These are phyloP conservation scores for Monosporozyma unispora DNA, from an alignment of 805 yeast genomes.

Conservation along the genomic window DNA sequence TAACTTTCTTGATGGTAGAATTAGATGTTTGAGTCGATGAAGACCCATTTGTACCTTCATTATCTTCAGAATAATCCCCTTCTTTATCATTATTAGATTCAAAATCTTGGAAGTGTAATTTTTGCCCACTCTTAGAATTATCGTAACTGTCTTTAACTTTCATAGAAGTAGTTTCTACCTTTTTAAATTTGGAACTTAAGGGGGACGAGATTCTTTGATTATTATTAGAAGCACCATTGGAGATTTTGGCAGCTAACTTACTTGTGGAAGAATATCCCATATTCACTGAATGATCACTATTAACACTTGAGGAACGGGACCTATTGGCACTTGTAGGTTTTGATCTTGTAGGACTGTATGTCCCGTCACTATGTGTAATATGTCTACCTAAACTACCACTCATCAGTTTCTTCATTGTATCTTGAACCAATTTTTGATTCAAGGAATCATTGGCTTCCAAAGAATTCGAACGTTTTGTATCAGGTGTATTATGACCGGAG, in stretches of 20 bases:
- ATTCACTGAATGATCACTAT: neutral
- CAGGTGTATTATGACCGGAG: neutral
- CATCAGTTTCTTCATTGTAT: conserved; percentile 13
- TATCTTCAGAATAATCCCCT: neutral
- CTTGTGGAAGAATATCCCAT: neutral
- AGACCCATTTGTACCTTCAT: neutral
- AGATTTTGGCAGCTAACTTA: neutral
- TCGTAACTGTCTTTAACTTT: neutral
- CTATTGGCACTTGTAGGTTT: conserved; percentile 1
- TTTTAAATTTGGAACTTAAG: neutral
- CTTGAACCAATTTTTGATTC: conserved; percentile 24
- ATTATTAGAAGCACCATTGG: neutral
- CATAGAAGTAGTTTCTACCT: neutral
- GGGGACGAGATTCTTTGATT: neutral
- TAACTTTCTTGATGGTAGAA: conserved; percentile 21
- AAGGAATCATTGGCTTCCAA: conserved; percentile 22
- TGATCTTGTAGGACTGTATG: neutral
- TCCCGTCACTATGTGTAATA: neutral
- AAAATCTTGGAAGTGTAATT: neutral
- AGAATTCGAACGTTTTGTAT: conserved; percentile 23
- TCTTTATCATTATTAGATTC: neutral
- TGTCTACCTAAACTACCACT: conserved; percentile 1
- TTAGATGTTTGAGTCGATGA: neutral
- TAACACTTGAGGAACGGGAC: conserved; percentile 5
- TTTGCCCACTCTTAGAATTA: neutral